These are phyloP conservation scores for Wickerhamomyces alni DNA, from an alignment of 805 yeast genomes.

Conservation along the genomic window DNA sequence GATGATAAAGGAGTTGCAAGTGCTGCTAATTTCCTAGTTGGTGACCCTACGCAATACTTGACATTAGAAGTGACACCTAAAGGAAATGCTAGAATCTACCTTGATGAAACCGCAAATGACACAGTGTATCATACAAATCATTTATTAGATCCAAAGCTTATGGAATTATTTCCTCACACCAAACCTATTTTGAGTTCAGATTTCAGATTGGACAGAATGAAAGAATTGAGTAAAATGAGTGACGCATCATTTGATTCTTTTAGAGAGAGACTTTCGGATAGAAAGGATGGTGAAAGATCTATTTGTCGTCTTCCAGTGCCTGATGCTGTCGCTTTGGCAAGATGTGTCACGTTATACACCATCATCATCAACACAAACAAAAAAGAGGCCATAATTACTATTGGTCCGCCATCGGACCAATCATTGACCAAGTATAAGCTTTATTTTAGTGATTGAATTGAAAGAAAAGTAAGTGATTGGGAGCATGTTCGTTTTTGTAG, in stretches of 20 bases:
- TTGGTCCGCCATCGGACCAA: slow-evolving; percentile 13
- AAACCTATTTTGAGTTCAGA: slow-evolving; percentile 15
- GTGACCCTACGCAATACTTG: slow-evolving; percentile 16
- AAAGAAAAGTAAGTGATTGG: not conserved
- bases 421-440: slow-evolving; percentile 10
- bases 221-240: slow-evolving; percentile 8
- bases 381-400: slow-evolving; percentile 10
- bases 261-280: slow-evolving; percentile 18
- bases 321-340: slow-evolving; percentile 14
- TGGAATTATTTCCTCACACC: slow-evolving; percentile 4
- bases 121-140: slow-evolving; percentile 24
- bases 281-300: slow-evolving; percentile 11
- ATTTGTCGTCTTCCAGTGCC: slow-evolving; percentile 15
- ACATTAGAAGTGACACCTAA: slow-evolving; percentile 20
- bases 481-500: not conserved
- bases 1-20: slow-evolving; percentile 18
- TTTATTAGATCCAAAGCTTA: slow-evolving; percentile 7
- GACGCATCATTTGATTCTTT: slow-evolving; percentile 14
- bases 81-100: slow-evolving; percentile 10
- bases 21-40: slow-evolving; percentile 20
- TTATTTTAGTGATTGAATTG: slow-evolving; percentile 6
- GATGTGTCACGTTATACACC: slow-evolving; percentile 15
- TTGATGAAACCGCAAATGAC: slow-evolving; percentile 9
- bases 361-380: slow-evolving; percentile 11
- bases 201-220: slow-evolving; percentile 12